Base-by-base conservation (phyloP, 139 green algal species). In the Pseudopediastrum boryanum region DNA sequence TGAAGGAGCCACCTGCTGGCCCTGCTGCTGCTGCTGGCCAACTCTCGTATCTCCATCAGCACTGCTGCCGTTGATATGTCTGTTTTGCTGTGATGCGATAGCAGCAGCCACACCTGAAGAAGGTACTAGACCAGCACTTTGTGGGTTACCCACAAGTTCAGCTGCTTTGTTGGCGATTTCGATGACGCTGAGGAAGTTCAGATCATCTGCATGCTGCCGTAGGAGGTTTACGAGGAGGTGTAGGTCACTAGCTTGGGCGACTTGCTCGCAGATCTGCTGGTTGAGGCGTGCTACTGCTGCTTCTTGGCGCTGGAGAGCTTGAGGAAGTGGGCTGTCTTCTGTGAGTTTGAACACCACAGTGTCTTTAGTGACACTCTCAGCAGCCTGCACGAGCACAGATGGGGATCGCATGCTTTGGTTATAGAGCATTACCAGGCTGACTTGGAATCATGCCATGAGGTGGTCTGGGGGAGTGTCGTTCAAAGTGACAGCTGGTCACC, bases 341-440 rank as follows among this genome's bases (percentile, higher is more conserved):
- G 83, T 61, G 8, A 54, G 51, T 6, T 66, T 69, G 29, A 80
- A 46, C 10, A 86, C 61, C n/a, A 86, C 29, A 6, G 77, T 41
- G 35, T 83, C 82, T 27, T 4, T 48, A 13, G 64, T 46, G 3
- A 81, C 35, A 25, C 74, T 46, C 36, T 81, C 79, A 44, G 29
- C 69, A 4, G 42, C 43, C 78, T 74, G 39, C 36, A 73, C n/a
- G n/a, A n/a, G n/a, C n/a, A n/a, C n/a, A n/a, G n/a, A n/a, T n/a
- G n/a, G n/a, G n/a, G n/a, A n/a, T n/a, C n/a, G n/a, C n/a, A n/a
- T n/a, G n/a, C n/a, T n/a, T n/a, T n/a, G n/a, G n/a, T n/a, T n/a
- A n/a, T n/a, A n/a, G n/a, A n/a, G n/a, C n/a, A n/a, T n/a, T n/a
- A n/a, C n/a, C n/a, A n/a, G n/a, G n/a, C n/a, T n/a, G n/a, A n/a